Evolutionary conservation across 768 basidiomycete species (phyloP).

Genomic region (Postia placenta): DNA sequence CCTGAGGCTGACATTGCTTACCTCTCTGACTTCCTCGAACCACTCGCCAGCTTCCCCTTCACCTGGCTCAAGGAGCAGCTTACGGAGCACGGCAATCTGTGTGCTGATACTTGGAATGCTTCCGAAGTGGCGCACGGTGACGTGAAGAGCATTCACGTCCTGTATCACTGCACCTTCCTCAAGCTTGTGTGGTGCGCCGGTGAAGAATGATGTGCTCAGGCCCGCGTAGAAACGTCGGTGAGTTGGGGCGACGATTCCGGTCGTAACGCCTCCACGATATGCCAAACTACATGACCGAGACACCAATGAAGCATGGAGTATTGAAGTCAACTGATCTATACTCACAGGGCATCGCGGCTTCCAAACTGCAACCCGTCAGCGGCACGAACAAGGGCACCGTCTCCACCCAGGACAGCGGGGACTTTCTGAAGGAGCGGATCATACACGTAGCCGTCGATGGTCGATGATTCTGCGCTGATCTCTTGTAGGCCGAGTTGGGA

Average conservation of each 20-base stretch:
- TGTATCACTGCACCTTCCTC: constrained; percentile 61
- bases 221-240: constrained; percentile 55
- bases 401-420: constrained; percentile 30
- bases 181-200: constrained; percentile 53
- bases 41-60: constrained; percentile 33
- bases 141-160: constrained; percentile 59
- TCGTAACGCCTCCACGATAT: constrained; percentile 69
- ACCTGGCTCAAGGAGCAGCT: constrained; percentile 37
- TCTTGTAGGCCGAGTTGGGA: constrained; percentile 63
- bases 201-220: constrained; percentile 54
- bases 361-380: constrained; percentile 70
- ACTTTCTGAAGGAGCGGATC: constrained; percentile 36
- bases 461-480: constrained; percentile 58
- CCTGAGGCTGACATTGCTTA: constrained; percentile 23
- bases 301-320: background rate
- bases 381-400: constrained; percentile 44
- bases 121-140: constrained; percentile 44
- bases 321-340: constrained; percentile 1
- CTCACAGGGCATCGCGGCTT: constrained; percentile 51
- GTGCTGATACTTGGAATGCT: constrained; percentile 53
- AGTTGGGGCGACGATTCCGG: constrained; percentile 55
- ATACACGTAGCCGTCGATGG: constrained; percentile 42
- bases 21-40: constrained; percentile 42
- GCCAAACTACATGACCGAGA: constrained; percentile 50
- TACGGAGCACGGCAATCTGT: constrained; percentile 55